These are phyloP conservation scores for Trametes cubensis DNA, from an alignment of 768 basidiomycete species.

Conservation along the genomic window DNA sequence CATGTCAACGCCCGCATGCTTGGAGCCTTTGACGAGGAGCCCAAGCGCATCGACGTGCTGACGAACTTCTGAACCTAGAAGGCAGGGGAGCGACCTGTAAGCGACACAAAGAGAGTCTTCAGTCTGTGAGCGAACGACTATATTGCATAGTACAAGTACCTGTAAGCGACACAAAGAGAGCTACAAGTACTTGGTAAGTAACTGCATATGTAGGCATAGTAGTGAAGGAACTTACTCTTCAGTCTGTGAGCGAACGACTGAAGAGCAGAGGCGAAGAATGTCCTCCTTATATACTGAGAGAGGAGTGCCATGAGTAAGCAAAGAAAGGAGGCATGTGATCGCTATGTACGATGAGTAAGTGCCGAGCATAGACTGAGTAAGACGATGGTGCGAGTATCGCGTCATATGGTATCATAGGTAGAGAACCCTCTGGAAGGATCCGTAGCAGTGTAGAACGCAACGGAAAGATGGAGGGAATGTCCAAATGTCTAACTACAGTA, in stretches of 20 bases:
- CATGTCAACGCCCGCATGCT: constrained; percentile 30
- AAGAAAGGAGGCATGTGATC: constrained; percentile 5
- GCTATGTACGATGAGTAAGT: background rate
- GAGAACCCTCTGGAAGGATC: background rate
- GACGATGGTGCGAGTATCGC: background rate
- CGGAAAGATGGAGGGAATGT: background rate
- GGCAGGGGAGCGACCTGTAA: background rate
- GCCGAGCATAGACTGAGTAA: background rate
- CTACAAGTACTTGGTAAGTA: background rate
- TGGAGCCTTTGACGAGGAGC: constrained; percentile 20
- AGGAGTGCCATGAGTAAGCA: background rate
- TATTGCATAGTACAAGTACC: background rate
- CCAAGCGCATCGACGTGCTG: constrained; percentile 36
- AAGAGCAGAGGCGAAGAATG: background rate
- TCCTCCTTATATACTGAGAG: constrained; percentile 7
- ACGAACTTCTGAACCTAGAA: background rate
- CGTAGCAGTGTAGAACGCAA: background rate
- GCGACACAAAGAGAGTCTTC: background rate
- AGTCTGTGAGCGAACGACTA: background rate
- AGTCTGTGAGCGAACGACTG: background rate
- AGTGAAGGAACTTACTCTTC: background rate
- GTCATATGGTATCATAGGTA: background rate
- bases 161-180: background rate
- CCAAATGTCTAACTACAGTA: background rate
- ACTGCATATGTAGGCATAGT: background rate